Evolutionary conservation across 768 basidiomycete species (phyloP), one percentile per base, ranked within the genome.

Genomic region (Gautieria morchelliformis): DNA sequence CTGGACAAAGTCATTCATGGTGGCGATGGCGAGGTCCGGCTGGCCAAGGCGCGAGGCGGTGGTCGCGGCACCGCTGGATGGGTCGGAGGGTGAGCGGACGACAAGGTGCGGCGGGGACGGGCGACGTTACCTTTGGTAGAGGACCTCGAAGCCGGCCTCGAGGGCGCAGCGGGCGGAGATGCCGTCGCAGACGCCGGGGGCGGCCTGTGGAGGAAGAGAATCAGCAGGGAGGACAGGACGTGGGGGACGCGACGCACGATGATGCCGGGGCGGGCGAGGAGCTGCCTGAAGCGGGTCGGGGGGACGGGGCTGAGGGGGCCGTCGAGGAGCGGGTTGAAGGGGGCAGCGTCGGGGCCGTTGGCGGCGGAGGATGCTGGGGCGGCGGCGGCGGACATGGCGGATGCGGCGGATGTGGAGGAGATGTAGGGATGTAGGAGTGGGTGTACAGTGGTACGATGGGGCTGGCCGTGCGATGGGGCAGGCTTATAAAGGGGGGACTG

Each of bases 131-230:
- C 82, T 87, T 70, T 89, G 87, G 67, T 89, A 90, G 56, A 89
- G 60, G 62, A 87, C 89, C 24, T 77, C 74, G 62, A 89, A 90
- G n/a, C 87, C 87, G 40, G 86, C 85, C 70, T 90, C 87, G 7
- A 89, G 69, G 10, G 88, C 88, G 61, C 86, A 86, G 32, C 88
- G 77, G 9, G 87, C 86, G 62, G 84, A 86, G 64, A 90, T 89
- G 17, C 63, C 63, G 51, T 63, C 63, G 52, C 59, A 63, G 39
- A 61, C 50, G 41, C 60, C 60, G 5, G 60, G 61, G 11, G 60
- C 60, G 22, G 56, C 60, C 58, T 58, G 19, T 24, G 27, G 27
- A 27, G 27, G 27, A n/a, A n/a, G n/a, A n/a, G n/a, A n/a, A n/a
- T 27, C 27, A 37, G 35, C 35, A 37, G 2, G 4, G 10, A 9